phyloP scores from a whole-genome alignment of 768 basidiomycete genomes.

The Daedaleopsis sinensis region DNA sequence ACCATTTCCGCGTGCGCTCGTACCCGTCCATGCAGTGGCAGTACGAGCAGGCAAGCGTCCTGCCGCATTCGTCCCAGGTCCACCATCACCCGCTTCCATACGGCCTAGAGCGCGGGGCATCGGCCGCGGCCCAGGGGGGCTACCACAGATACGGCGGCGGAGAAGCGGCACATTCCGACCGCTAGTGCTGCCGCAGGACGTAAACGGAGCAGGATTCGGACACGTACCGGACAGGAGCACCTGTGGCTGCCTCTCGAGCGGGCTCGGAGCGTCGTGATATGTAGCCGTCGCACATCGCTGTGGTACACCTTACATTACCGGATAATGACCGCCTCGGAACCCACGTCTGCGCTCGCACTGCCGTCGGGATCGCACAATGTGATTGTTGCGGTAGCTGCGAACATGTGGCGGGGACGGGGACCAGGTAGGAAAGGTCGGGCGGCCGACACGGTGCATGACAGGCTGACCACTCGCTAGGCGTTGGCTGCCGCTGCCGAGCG shows the following conservation, averaged over 20 bases:
- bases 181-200: slow-evolving; percentile 14
- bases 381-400: neutral
- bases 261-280: slow-evolving; percentile 10
- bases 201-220: slow-evolving; percentile 17
- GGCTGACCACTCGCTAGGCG: slow-evolving; percentile 15
- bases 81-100: slow-evolving; percentile 15
- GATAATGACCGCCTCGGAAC: slow-evolving; percentile 1
- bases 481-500: slow-evolving; percentile 38
- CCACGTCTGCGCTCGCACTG: slow-evolving; percentile 2
- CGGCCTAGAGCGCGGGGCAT: slow-evolving; percentile 12
- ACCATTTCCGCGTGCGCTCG: slow-evolving; percentile 27
- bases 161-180: slow-evolving; percentile 19
- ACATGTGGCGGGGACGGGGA: slow-evolving; percentile 8
- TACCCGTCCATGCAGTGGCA: slow-evolving; percentile 26
- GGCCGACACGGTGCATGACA: neutral
- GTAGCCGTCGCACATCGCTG: neutral
- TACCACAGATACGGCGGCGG: slow-evolving; percentile 19
- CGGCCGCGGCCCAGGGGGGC: slow-evolving; percentile 8
- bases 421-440: slow-evolving; percentile 7
- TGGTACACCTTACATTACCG: slow-evolving; percentile 9
- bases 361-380: slow-evolving; percentile 1
- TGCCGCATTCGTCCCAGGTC: slow-evolving; percentile 10
- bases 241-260: slow-evolving; percentile 10
- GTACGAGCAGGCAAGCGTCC: slow-evolving; percentile 23
- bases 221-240: slow-evolving; percentile 14